Evolutionary conservation across 108 stramenopile genomes (phyloP).

Genomic region (Nitzschia putrida): DNA sequence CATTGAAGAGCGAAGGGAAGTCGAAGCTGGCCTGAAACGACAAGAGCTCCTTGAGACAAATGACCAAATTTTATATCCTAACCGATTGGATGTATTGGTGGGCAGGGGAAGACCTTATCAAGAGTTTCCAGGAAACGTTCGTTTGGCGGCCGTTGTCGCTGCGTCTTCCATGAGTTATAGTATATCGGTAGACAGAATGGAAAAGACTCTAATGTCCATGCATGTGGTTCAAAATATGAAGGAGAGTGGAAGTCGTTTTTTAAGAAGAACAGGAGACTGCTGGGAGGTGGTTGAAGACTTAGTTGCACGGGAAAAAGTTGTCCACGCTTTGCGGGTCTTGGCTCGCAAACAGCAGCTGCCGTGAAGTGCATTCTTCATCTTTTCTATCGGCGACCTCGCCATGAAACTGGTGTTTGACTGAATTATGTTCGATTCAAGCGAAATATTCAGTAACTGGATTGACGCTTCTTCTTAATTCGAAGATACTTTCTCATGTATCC

Average conservation of each 20-base stretch:
- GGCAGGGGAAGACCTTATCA: conserved; percentile 30
- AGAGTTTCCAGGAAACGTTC: conserved; percentile 26
- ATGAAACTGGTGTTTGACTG: too few species aligned
- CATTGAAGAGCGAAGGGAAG: too few species aligned
- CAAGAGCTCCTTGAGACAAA: too few species aligned
- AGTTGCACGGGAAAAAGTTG: conserved; percentile 24
- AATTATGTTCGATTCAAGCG: too few species aligned
- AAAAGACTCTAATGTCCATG: conserved; percentile 18
- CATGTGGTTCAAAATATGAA: conserved; percentile 18
- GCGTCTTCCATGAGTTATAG: neutral
- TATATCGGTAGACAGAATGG: conserved; percentile 8
- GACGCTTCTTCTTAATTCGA: too few species aligned
- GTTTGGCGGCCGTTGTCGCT: conserved; percentile 16
- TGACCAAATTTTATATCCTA: neutral
- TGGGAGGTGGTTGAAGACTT: conserved; percentile 16
- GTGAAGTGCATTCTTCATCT: too few species aligned
- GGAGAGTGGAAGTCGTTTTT: conserved; percentile 10
- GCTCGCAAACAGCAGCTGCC: neutral
- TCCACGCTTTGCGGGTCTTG: conserved; percentile 13
- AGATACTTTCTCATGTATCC: too few species aligned
- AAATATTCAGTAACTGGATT: too few species aligned
- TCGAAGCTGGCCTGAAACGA: too few species aligned
- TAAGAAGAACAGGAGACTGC: neutral
- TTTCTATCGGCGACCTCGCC: too few species aligned
- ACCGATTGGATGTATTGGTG: conserved; percentile 23